Evolutionary conservation across 2,329 filamentous ascomycete species (phyloP), one percentile per base, ranked within the genome.

Genomic region (Dothistroma pini): DNA sequence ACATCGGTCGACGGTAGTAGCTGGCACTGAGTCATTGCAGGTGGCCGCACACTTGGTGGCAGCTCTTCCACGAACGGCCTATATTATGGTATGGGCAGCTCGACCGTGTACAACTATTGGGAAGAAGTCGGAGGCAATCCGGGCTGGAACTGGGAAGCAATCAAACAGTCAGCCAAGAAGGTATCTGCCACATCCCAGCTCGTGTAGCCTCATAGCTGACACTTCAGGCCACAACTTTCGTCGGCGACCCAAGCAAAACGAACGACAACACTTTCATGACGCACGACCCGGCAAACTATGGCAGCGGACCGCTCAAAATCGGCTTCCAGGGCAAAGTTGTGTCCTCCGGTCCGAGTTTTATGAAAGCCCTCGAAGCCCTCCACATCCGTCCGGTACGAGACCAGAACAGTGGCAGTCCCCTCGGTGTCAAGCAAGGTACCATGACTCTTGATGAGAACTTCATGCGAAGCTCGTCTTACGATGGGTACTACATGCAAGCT

Each of bases 231-330:
- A 65, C 63, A 19, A 48, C 56, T 12, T 65, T 63, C 29, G 63
- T 63, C 29, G 63, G 63, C 51, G 61, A 61, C 32, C 63, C 63
- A 19, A 55, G 61, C 9, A 38, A 65, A 48, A 61, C 58, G 7
- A 65, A 65, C 48, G 63, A 65, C 50, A 48, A 57, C 12, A 65
- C 63, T 12, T 60, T 54, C 50, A 65, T 65, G 63, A 65, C 63
- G 7, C 63, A 61, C 60, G 60, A 65, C 32, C 60, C 63, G 3
- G 35, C 51, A n/a, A 49, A 48, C 12, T 65, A 65, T n/a, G 63
- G 63, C 35, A 63, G 58, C 25, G 63, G 63, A 9, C 63, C 63
- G 8, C 60, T 65, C 47, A 63, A 65, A 52, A 63, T 65, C 31
- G 60, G 63, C 14, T 65, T 65, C 53, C 63, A 65, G 56, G 63